Conservation (phyloP, 768 basidiomycete genomes). For the Suillus spraguei region DNA sequence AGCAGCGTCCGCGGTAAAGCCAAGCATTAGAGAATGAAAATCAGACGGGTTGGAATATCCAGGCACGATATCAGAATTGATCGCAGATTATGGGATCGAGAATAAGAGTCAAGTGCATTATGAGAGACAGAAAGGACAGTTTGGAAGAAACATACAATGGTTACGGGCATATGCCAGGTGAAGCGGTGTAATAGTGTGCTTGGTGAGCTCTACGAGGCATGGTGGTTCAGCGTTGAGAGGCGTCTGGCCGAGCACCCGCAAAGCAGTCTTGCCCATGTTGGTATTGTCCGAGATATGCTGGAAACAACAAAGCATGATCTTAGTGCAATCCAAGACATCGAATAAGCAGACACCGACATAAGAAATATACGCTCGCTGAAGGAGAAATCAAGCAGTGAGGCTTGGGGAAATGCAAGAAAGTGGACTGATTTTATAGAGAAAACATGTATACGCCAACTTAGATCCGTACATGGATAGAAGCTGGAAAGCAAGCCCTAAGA, state of each 20-base stretch:
- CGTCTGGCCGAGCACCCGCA: slow-evolving; percentile 29
- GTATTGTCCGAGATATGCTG: background rate
- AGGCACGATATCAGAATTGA: slow-evolving; percentile 25
- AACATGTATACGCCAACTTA: background rate
- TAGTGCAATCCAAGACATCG: background rate
- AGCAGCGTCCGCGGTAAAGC: background rate
- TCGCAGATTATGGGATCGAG: background rate
- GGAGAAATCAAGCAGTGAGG: background rate
- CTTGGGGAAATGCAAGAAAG: background rate
- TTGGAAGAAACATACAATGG: slow-evolving; percentile 57
- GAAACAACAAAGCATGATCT: background rate
- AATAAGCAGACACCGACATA: background rate
- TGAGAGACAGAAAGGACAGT: slow-evolving; percentile 4
- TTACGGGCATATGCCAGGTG: slow-evolving; percentile 73
- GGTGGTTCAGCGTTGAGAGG: slow-evolving; percentile 77
- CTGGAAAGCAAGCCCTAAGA: background rate
- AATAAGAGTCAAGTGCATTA: slow-evolving; percentile 4
- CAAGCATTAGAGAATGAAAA: background rate
- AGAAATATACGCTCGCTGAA: background rate
- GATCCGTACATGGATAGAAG: background rate
- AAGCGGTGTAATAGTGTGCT: slow-evolving; percentile 54
- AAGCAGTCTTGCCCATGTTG: slow-evolving; percentile 24
- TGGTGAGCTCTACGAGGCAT: slow-evolving; percentile 54
- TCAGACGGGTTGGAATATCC: slow-evolving; percentile 36
- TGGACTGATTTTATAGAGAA: slow-evolving; percentile 4